Evolutionary conservation across 345 rosid genomes (phyloP).

Genomic region (Viola odorata): DNA sequence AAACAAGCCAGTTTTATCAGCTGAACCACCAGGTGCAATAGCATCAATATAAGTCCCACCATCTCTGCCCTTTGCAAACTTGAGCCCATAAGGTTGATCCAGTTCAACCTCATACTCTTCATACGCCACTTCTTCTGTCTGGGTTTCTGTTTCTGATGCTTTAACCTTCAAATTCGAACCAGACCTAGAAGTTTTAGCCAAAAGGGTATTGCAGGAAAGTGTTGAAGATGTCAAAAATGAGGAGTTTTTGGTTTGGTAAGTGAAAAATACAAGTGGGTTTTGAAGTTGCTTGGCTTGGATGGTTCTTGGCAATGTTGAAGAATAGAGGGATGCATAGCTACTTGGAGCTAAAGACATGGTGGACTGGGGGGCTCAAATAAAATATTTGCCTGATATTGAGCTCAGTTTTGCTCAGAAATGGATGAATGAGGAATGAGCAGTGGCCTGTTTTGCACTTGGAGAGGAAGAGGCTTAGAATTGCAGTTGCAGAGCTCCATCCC

Average conservation of each 20-base stretch:
- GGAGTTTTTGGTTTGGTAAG: conserved; percentile 25
- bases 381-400: neutral
- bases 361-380: neutral
- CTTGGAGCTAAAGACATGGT: conserved; percentile 60
- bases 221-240: conserved; percentile 21
- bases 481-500: neutral
- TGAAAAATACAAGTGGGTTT: conserved; percentile 24
- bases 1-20: conserved; percentile 74
- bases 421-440: neutral
- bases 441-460: conserved; percentile 2
- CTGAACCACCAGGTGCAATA: conserved; percentile 70
- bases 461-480: neutral
- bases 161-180: conserved; percentile 24
- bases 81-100: conserved; percentile 76
- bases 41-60: conserved; percentile 92
- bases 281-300: conserved; percentile 29
- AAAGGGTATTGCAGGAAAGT: conserved; percentile 34
- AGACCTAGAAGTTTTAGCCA: conserved; percentile 24
- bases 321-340: conserved; percentile 46
- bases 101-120: conserved; percentile 86
- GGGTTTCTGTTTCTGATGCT: conserved; percentile 62
- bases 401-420: neutral
- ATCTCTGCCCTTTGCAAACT: conserved; percentile 81
- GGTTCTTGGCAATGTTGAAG: conserved; percentile 45
- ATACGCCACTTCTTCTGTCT: conserved; percentile 34